Base-by-base conservation (phyloP, 2,329 filamentous ascomycete genomes). In the Hypocreales sp. region DNA sequence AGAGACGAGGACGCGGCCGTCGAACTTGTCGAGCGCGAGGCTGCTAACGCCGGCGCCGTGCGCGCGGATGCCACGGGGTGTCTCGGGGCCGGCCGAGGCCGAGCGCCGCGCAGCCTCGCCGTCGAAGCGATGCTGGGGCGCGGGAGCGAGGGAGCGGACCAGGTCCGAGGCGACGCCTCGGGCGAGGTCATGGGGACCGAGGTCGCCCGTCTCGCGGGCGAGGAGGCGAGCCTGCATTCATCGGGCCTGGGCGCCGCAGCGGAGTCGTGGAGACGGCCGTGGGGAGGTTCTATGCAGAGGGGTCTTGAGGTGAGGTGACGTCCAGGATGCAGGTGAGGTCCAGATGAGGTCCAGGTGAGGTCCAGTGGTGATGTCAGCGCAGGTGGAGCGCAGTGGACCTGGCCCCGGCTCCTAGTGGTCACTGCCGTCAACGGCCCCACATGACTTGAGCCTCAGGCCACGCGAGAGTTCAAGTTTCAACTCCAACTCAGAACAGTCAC, bases 31-130 rank as follows among this genome's bases (percentile, higher is more conserved):
- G 21, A 93, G 65, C 0, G 79, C 73, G 22, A 94, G 57, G 21
- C 77, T 72, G 44, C 78, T 90, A 20, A 86, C 79, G 10, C 84
- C 84, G 4, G 80, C 69, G 29, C 70, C 66, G 50, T 93, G 84
- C 2, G 83, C 80, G 60, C 64, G 65, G 33, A 63, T 46, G 12
- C 53, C 45, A 22, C 49, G 48, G 11, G 40, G 40, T n/a, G n/a
- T n/a, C n/a, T n/a, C n/a, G n/a, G n/a, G n/a, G n/a, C n/a, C n/a
- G 9, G 35, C 30, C 15, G 32, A 30, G 16, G 38, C 37, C 19
- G 23, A 21, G 15, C 32, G 35, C 14, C 24, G 26, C 8, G 25
- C 31, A 22, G 27, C 35, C 21, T 50, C 44, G 40, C 78, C 76
- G 42, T 79, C 67, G 51, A 92, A 90, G 31, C 70, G 71, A 33